phyloP scores from a whole-genome alignment of 2,329 filamentous ascomycete genomes.

The Exophiala viscosa region DNA sequence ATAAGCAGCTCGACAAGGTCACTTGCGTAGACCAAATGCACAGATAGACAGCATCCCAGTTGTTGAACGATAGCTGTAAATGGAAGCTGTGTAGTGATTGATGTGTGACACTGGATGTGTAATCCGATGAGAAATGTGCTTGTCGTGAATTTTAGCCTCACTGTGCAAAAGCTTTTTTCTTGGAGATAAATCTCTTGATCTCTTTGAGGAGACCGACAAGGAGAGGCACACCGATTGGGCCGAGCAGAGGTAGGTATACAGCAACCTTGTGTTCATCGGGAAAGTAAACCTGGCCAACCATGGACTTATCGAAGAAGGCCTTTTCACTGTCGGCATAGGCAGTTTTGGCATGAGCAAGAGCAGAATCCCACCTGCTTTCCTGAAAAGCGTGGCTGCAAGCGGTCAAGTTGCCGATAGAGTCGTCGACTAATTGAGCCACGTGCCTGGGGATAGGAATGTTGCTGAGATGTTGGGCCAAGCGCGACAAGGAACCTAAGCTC shows the following conservation, averaged over 20 bases:
- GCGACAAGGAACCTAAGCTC: constrained; percentile 86
- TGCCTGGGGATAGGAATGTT: constrained; percentile 87
- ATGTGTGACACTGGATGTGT: neutral
- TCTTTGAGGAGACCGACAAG: constrained; percentile 82
- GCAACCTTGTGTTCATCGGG: constrained; percentile 98
- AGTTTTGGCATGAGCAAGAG: constrained; percentile 73
- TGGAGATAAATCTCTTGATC: constrained; percentile 53
- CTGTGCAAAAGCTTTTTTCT: constrained; percentile 31
- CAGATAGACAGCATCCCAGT: neutral
- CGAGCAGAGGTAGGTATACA: constrained; percentile 86
- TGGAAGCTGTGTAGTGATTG: neutral
- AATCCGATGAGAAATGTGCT: neutral
- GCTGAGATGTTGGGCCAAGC: constrained; percentile 75
- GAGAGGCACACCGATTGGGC: constrained; percentile 85
- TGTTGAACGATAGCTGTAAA: neutral
- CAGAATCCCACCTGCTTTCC: constrained; percentile 58
- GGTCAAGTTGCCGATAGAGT: constrained; percentile 68
- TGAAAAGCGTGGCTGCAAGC: constrained; percentile 67
- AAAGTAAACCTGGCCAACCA: constrained; percentile 98
- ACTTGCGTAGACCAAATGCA: neutral
- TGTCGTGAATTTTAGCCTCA: constrained; percentile 7
- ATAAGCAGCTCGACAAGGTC: constrained; percentile 17
- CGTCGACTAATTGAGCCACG: constrained; percentile 80
- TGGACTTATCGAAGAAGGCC: constrained; percentile 97
- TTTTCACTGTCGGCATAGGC: constrained; percentile 87